A percentile compares a stretch with the other conserved stretches of the same genome.
Evolutionary conservation across 2,329 filamentous ascomycete species (phyloP).

Genomic region (Pseudogymnoascus sp.): DNA sequence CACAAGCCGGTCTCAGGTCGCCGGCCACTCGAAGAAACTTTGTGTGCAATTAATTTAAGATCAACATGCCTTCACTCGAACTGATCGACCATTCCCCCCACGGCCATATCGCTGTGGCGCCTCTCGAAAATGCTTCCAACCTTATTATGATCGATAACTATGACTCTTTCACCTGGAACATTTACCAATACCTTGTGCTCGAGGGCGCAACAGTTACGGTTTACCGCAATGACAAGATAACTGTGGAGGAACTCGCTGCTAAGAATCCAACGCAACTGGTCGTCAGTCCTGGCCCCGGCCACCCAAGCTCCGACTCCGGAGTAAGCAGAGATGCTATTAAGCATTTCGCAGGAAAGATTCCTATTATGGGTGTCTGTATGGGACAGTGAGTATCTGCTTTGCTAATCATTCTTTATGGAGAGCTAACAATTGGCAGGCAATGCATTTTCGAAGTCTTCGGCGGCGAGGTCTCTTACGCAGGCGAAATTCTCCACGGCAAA

Average conservation of each 20-base stretch:
- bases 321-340: constrained; percentile 87
- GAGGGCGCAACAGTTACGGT: constrained; percentile 89
- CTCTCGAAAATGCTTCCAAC: constrained; percentile 74
- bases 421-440: constrained; percentile 47
- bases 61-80: constrained; percentile 36
- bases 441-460: constrained; percentile 95
- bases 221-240: constrained; percentile 85
- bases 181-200: constrained; percentile 96
- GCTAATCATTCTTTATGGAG: background rate
- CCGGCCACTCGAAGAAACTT: background rate
- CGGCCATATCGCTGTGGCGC: constrained; percentile 66
- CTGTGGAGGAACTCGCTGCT: constrained; percentile 71
- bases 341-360: constrained; percentile 89
- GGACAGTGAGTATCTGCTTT: constrained; percentile 58
- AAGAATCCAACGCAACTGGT: constrained; percentile 89
- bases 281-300: constrained; percentile 88
- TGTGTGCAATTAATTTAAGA: background rate
- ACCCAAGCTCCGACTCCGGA: constrained; percentile 84
- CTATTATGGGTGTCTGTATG: constrained; percentile 97
- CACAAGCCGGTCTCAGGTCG: background rate
- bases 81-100: constrained; percentile 78
- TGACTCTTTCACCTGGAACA: constrained; percentile 98
- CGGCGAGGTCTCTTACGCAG: constrained; percentile 82
- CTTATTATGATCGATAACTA: constrained; percentile 97
- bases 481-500: constrained; percentile 95